These are phyloP conservation scores for Salix brachista DNA, from an alignment of 345 rosid species.

Conservation along the genomic window DNA sequence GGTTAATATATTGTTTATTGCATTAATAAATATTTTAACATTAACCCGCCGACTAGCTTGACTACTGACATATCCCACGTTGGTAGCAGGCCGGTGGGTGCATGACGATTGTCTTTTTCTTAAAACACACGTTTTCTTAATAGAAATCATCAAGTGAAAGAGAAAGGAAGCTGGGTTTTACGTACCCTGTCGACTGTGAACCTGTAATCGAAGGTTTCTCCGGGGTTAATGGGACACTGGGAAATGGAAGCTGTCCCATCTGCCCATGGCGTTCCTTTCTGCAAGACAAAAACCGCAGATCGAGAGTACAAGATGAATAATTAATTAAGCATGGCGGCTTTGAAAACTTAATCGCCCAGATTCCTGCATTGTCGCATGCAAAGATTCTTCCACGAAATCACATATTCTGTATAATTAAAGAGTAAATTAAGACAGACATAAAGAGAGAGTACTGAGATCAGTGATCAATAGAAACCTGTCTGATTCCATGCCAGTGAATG, in stretches of 20 bases:
- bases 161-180: neutral
- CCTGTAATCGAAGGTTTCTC: constrained; percentile 70
- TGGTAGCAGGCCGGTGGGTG: too few relatives aligned
- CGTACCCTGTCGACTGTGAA: constrained; percentile 65
- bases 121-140: too few relatives aligned
- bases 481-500: constrained; percentile 93
- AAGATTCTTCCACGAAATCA: neutral
- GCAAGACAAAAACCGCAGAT: neutral
- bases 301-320: too few relatives aligned
- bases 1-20: too few relatives aligned
- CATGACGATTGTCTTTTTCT: too few relatives aligned
- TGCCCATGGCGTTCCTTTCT: constrained; percentile 85
- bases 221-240: constrained; percentile 70
- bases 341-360: too few relatives aligned
- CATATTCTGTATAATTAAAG: neutral
- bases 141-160: too few relatives aligned
- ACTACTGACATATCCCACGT: too few relatives aligned
- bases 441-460: neutral
- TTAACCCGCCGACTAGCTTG: too few relatives aligned
- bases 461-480: constrained; percentile 44
- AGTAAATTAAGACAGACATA: neutral
- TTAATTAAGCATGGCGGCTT: too few relatives aligned
- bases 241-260: constrained; percentile 85
- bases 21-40: too few relatives aligned
- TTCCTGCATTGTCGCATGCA: neutral